Conservation (phyloP, 1,284 basidiomycete genomes). For the Agroathelia rolfsii region DNA sequence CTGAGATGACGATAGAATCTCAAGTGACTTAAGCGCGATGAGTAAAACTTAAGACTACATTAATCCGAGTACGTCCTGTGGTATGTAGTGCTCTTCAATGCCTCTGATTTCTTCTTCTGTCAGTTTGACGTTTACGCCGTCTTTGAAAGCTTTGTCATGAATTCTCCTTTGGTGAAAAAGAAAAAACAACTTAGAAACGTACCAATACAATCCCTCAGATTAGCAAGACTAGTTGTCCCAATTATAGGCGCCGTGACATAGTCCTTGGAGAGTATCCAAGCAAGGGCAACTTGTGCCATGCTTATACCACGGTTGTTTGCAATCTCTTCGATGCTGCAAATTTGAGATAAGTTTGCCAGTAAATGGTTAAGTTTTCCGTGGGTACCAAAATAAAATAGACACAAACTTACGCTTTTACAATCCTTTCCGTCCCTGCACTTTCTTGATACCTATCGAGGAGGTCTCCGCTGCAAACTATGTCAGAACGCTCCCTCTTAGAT, state of each 20-base stretch:
- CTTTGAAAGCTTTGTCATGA: slow-evolving; percentile 15
- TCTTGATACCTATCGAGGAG: slow-evolving; percentile 13
- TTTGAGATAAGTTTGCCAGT: neutral
- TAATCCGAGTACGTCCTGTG: slow-evolving; percentile 28
- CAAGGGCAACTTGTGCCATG: slow-evolving; percentile 50
- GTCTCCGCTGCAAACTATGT: neutral
- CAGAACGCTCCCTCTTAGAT: neutral
- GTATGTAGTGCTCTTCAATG: slow-evolving; percentile 36
- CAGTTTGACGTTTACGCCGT: slow-evolving; percentile 31
- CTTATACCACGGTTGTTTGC: slow-evolving; percentile 38
- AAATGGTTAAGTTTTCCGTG: slow-evolving; percentile 5
- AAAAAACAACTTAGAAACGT: slow-evolving; percentile 16
- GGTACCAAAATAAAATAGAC: neutral
- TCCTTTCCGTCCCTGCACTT: slow-evolving; percentile 18
- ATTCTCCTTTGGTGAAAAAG: neutral
- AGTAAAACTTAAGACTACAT: too few relatives aligned
- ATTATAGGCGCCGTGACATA: slow-evolving; percentile 43
- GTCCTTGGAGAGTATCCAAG: slow-evolving; percentile 37
- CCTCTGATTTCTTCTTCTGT: slow-evolving; percentile 42
- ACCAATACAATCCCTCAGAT: slow-evolving; percentile 41
- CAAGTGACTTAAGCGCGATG: too few relatives aligned
- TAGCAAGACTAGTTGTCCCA: slow-evolving; percentile 39
- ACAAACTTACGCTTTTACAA: slow-evolving; percentile 23
- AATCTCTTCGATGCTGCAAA: slow-evolving; percentile 35
- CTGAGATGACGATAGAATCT: too few relatives aligned